A percentile compares a stretch with the other conserved stretches of the same genome.
phyloP scores from a whole-genome alignment of 2,329 filamentous ascomycete genomes.

The Aspergillus hiratsukae region DNA sequence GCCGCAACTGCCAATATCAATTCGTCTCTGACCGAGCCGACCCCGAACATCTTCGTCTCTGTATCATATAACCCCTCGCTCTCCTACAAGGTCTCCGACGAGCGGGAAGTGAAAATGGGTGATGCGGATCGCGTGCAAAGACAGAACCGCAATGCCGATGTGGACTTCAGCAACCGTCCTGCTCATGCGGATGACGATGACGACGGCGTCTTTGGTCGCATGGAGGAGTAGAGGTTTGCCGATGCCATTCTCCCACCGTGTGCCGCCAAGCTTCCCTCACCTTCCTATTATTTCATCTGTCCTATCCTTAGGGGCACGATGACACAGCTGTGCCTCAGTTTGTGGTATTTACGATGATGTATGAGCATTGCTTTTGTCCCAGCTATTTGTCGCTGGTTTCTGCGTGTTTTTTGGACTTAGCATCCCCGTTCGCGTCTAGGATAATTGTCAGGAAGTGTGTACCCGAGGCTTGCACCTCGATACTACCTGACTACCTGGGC shows the following conservation, averaged over 20 bases:
- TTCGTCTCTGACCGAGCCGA: constrained; percentile 31
- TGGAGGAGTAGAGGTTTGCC: constrained; percentile 69
- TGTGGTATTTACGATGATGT: background rate
- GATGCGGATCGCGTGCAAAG: constrained; percentile 48
- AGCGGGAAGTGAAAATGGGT: constrained; percentile 65
- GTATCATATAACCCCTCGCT: constrained; percentile 42
- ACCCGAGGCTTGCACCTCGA: constrained; percentile 4
- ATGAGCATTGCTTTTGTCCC: background rate
- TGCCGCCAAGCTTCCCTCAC: background rate
- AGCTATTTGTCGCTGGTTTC: constrained; percentile 10
- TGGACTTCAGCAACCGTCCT: constrained; percentile 31
- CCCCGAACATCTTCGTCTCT: constrained; percentile 38
- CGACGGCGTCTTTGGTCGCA: constrained; percentile 89
- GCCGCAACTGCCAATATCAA: constrained; percentile 28
- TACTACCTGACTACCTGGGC: constrained; percentile 4
- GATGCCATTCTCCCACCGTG: background rate
- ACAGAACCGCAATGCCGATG: constrained; percentile 32
- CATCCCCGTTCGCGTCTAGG: constrained; percentile 21
- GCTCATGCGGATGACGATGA: constrained; percentile 81
- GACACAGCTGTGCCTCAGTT: background rate
- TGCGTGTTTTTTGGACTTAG: constrained; percentile 20
- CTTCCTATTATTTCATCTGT: background rate
- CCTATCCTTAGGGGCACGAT: constrained; percentile 1
- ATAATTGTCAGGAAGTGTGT: constrained; percentile 13
- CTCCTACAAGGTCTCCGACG: constrained; percentile 46